phyloP scores from a whole-genome alignment of 1,139 yeast genomes.

The Saccharomyces pastorianus region DNA sequence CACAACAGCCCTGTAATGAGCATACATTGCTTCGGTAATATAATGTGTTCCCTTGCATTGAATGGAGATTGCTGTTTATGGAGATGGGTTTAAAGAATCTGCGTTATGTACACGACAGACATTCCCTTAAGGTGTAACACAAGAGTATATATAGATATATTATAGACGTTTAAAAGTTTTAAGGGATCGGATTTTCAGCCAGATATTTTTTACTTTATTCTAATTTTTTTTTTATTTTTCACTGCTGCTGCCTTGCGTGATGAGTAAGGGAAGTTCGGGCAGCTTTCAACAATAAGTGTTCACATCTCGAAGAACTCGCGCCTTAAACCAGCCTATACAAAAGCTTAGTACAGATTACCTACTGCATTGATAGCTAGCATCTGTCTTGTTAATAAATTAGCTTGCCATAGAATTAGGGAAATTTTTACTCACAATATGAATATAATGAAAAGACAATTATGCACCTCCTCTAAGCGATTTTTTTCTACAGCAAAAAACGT shows the following conservation, averaged over 20 bases:
- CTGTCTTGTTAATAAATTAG: background rate
- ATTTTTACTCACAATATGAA: background rate
- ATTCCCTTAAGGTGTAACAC: background rate
- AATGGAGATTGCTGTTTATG: slow-evolving; percentile 34
- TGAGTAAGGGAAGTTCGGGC: background rate
- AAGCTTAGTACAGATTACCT: background rate
- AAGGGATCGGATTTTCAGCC: no score
- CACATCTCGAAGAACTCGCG: background rate
- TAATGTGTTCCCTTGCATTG: slow-evolving; percentile 39
- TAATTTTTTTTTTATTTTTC: background rate
- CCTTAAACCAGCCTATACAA: no score
- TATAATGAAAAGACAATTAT: background rate
- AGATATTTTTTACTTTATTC: background rate
- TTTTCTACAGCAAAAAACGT: background rate
- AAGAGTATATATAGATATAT: background rate
- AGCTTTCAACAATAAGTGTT: background rate
- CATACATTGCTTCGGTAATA: slow-evolving; percentile 38
- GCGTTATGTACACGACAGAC: background rate
- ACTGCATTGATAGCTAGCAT: background rate
- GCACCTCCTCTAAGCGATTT: background rate
- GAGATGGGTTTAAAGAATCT: slow-evolving; percentile 15
- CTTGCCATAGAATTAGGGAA: background rate
- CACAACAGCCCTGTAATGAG: slow-evolving; percentile 40
- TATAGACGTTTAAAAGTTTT: background rate
- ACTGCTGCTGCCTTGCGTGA: background rate